These are phyloP conservation scores for Hypoxylon lenormandii DNA, from an alignment of 495 filamentous ascomycete species.

Conservation along the genomic window DNA sequence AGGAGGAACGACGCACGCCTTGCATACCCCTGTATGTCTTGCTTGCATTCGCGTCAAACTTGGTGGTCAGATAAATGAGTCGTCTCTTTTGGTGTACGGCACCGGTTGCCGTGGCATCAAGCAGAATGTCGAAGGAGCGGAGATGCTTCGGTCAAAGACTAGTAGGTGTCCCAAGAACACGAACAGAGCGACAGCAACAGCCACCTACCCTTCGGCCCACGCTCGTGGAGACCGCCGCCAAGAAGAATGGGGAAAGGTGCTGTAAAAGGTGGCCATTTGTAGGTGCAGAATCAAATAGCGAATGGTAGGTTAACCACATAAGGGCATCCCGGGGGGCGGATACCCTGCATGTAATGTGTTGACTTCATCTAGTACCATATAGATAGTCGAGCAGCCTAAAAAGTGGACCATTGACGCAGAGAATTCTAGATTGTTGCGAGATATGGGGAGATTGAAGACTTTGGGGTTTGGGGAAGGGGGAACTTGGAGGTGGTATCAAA, in stretches of 20 bases:
- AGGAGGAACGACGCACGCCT: slow-evolving; percentile 9
- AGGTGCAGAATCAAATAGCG: not conserved
- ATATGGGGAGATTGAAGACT: not conserved
- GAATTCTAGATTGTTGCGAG: not conserved
- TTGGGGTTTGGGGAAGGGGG: too few relatives aligned
- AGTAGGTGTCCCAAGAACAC: not conserved
- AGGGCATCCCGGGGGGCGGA: not conserved
- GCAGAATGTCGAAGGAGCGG: not conserved
- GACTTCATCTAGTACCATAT: not conserved
- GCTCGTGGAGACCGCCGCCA: not conserved
- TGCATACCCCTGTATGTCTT: slow-evolving; percentile 15
- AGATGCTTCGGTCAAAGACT: not conserved
- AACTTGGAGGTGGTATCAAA: too few relatives aligned
- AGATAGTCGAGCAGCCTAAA: not conserved
- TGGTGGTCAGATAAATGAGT: slow-evolving; percentile 5
- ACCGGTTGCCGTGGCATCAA: not conserved
- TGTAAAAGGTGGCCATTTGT: not conserved
- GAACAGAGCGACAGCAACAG: not conserved
- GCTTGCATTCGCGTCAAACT: slow-evolving; percentile 12
- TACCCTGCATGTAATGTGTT: not conserved
- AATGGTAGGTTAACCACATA: not conserved
- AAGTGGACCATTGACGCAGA: slow-evolving; percentile 1
- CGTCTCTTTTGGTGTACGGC: not conserved
- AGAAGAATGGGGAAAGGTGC: not conserved
- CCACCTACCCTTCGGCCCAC: not conserved